A percentile compares a stretch with the other conserved stretches of the same genome.
Evolutionary conservation across 1,284 basidiomycete species (phyloP).

Genomic region (Calocybe gambosa): DNA sequence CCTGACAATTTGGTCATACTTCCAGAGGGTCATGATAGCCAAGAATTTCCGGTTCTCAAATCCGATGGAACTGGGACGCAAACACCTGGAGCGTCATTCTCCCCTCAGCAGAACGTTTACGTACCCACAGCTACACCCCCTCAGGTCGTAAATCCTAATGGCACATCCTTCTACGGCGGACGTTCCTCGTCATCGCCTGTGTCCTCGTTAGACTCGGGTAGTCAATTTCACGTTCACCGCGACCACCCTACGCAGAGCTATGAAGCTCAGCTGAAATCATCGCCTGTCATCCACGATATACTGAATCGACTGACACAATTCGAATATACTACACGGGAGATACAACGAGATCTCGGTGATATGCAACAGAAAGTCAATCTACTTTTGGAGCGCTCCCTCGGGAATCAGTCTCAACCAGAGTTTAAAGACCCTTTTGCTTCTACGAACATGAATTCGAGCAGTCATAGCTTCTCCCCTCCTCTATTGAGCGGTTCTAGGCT

Average conservation of each 20-base stretch:
- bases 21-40: slow-evolving; percentile 48
- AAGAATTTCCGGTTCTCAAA: slow-evolving; percentile 22
- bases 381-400: slow-evolving; percentile 61
- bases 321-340: slow-evolving; percentile 65
- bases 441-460: slow-evolving; percentile 28
- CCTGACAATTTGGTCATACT: slow-evolving; percentile 46
- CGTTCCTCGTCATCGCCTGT: slow-evolving; percentile 66
- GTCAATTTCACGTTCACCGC: slow-evolving; percentile 44
- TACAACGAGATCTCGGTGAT: slow-evolving; percentile 69
- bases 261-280: slow-evolving; percentile 66
- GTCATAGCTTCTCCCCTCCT: slow-evolving; percentile 26
- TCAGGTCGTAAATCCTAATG: slow-evolving; percentile 27
- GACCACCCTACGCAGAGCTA: slow-evolving; percentile 43
- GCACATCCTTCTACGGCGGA: slow-evolving; percentile 34
- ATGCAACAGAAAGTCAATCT: slow-evolving; percentile 73
- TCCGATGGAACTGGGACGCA: slow-evolving; percentile 29
- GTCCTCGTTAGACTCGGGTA: slow-evolving; percentile 69
- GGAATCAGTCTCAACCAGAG: slow-evolving; percentile 46
- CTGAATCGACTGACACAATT: slow-evolving; percentile 68
- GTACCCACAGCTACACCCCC: slow-evolving; percentile 35
- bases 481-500: slow-evolving; percentile 42
- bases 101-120: slow-evolving; percentile 27
- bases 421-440: slow-evolving; percentile 74
- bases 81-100: slow-evolving; percentile 28
- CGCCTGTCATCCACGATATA: slow-evolving; percentile 70